Conservation (phyloP, 164 flowering plant species). For the Stephania yunnanensis region DNA sequence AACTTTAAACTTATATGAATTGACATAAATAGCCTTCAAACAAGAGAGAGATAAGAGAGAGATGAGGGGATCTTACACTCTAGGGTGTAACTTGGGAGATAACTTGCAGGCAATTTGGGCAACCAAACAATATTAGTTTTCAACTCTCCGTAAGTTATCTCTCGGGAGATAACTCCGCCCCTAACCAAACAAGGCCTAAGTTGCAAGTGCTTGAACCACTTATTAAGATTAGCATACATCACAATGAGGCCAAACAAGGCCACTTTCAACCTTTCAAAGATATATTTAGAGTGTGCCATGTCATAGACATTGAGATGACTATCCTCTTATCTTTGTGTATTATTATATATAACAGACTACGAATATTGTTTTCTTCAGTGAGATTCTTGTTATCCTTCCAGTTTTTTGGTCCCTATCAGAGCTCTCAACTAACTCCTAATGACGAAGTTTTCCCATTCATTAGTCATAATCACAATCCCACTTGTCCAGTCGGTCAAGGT, state of each 20-base stretch:
- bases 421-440: not conserved
- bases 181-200: no score
- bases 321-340: not conserved
- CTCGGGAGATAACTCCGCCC: no score
- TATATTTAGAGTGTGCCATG: not conserved
- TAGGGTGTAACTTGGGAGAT: no score
- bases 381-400: no score
- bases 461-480: not conserved
- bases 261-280: not conserved
- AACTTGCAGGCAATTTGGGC: not conserved
- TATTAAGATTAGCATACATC: not conserved
- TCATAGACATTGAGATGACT: not conserved
- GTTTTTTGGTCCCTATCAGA: no score
- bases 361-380: no score
- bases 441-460: not conserved
- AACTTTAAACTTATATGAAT: no score
- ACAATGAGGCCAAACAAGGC: not conserved
- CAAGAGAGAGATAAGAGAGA: no score
- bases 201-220: not conserved
- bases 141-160: no score
- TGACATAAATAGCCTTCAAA: no score
- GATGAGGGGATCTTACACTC: no score
- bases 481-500: not conserved
- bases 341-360: no score
- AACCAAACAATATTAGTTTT: not conserved